Percentiles rank a stretch among this genome's conserved stretches.
These are phyloP conservation scores for Fonsecaea monophora DNA, from an alignment of 2,329 filamentous ascomycete species.

Conservation along the genomic window DNA sequence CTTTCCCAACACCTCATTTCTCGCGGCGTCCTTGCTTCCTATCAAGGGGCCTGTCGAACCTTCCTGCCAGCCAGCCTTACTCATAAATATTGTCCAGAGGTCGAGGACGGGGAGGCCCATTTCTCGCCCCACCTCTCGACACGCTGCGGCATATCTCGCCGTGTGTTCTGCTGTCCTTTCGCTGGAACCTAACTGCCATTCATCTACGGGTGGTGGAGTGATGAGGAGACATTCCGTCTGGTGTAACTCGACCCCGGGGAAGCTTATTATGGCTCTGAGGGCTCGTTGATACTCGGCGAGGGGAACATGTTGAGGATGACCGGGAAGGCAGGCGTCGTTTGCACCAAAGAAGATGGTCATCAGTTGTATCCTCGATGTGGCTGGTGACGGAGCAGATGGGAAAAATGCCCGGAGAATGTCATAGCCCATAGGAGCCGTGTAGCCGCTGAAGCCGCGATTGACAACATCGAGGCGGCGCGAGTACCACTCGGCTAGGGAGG, in stretches of 20 bases:
- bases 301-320: conserved; percentile 76
- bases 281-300: conserved; percentile 78
- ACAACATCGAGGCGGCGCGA: conserved; percentile 81
- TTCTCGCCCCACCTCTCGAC: conserved; percentile 65
- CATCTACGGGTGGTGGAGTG: conserved; percentile 80
- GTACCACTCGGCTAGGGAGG: conserved; percentile 52
- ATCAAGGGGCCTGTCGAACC: conserved; percentile 54
- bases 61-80: conserved; percentile 61
- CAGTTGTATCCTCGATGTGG: conserved; percentile 22
- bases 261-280: conserved; percentile 72
- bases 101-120: conserved; percentile 71
- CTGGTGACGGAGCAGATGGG: conserved; percentile 16
- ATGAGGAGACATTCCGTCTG: conserved; percentile 77
- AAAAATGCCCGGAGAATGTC: conserved; percentile 33
- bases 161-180: conserved; percentile 65
- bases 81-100: conserved; percentile 80
- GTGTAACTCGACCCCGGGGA: conserved; percentile 73
- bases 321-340: conserved; percentile 80
- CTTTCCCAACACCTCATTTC: conserved; percentile 56
- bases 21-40: conserved; percentile 64
- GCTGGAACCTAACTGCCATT: conserved; percentile 67
- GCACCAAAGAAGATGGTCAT: conserved; percentile 81
- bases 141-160: conserved; percentile 70
- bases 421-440: conserved; percentile 53
- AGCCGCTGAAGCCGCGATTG: conserved; percentile 73